Base-by-base conservation (phyloP, 805 yeast species). In the Candida adriatica region DNA sequence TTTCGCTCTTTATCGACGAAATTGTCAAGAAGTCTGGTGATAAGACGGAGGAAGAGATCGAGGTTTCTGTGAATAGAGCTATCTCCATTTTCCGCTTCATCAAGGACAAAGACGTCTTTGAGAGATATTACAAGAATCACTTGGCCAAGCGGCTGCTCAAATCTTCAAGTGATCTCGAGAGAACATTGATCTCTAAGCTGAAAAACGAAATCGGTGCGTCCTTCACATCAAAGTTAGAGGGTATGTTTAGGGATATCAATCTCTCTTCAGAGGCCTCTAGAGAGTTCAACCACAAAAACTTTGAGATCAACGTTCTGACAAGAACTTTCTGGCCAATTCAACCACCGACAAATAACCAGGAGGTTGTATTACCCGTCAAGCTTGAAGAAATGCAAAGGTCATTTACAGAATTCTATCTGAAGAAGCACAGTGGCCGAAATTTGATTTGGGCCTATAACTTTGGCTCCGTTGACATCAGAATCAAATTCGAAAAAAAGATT, bases 31-130 rank as follows among this genome's bases (percentile, higher is more conserved):
- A 67, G 23, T 55, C 69, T n/a, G 61, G 64, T 30, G 72, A 65
- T 29, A 62, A 64, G 43, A 51, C 66, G 17, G 61, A 70, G 38
- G 59, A 66, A 39, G 66, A 68, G 47, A 44, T 64, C 35, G 66
- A 60, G 43, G 62, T 45, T 7, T 54, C 71, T 8, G 57, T 86
- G 33, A 64, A 63, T 26, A 67, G 69, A 17, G 72, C 86, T 0
- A 66, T 83, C 9, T 56, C 66, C 15, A 67, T 88, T 19, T 75
- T 87, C 47, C 62, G 79, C 35, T 77, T 73, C 48, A 65, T 87
- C 27, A 68, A 73, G 37, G 95, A 88, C 45, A 88, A 86, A 49
- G 96, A 87, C 56, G 61, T 82, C 16, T 88, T 87, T 58, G 95
- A 86, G 50, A 79, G 73, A 25, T 77, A 81, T 39, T 87, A 85